These are phyloP conservation scores for Globisporangium takayamanum DNA, from an alignment of 352 stramenopile genomes.

Conservation along the genomic window DNA sequence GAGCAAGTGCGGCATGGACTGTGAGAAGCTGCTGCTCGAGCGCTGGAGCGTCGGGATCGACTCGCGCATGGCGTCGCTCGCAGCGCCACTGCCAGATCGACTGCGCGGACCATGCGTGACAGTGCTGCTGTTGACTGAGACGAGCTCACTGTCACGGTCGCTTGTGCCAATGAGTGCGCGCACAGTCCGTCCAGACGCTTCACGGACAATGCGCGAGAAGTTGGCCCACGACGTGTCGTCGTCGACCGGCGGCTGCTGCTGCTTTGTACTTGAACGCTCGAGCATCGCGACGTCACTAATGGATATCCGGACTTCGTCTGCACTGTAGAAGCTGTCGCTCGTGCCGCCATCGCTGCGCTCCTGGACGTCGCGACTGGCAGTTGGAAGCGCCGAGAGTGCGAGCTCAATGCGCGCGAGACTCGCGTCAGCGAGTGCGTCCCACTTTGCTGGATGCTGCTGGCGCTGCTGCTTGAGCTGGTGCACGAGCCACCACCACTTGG, in stretches of 20 bases:
- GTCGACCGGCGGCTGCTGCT: background rate
- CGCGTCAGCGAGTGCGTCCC: slow-evolving; percentile 17
- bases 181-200: slow-evolving; percentile 23
- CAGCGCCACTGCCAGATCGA: background rate
- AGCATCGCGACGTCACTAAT: slow-evolving; percentile 13
- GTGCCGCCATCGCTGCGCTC: background rate
- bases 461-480: slow-evolving; percentile 31
- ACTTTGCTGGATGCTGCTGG: slow-evolving; percentile 16
- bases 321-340: background rate
- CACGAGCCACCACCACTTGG: slow-evolving; percentile 29
- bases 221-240: slow-evolving; percentile 23
- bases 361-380: background rate
- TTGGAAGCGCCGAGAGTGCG: slow-evolving; percentile 22
- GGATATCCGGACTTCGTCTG: slow-evolving; percentile 10
- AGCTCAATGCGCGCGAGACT: slow-evolving; percentile 25
- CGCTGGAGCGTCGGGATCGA: slow-evolving; percentile 12
- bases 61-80: background rate
- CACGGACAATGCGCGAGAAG: slow-evolving; percentile 23
- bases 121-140: slow-evolving; percentile 1
- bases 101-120: background rate
- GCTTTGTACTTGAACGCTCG: slow-evolving; percentile 4
- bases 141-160: slow-evolving; percentile 18
- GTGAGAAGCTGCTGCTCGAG: slow-evolving; percentile 10
- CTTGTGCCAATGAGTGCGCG: slow-evolving; percentile 15
- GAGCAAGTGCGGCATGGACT: slow-evolving; percentile 40